These are phyloP conservation scores for Angomonas desouzai DNA, from an alignment of 208 protist species.

Conservation along the genomic window DNA sequence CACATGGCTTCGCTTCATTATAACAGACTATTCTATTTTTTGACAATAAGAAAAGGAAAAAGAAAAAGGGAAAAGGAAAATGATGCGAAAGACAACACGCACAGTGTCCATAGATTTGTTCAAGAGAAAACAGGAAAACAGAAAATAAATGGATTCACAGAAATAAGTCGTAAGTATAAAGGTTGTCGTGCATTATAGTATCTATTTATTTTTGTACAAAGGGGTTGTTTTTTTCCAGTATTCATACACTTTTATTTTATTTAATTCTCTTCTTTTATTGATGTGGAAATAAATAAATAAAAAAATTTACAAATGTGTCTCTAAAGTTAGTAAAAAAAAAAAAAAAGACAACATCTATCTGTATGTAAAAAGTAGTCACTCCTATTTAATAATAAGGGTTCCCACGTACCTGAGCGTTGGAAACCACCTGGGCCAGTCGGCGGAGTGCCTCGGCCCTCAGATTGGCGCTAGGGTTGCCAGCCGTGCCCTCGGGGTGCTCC, in stretches of 20 bases:
- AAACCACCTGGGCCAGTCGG: conserved; percentile 58
- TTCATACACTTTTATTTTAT: neutral
- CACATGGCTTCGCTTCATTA: no score
- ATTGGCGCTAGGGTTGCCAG: conserved; percentile 16
- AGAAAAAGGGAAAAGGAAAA: conserved; percentile 3
- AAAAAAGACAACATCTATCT: conserved; percentile 10
- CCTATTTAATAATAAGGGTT: conserved; percentile 10
- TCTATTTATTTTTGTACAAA: conserved; percentile 8
- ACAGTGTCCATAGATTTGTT: no score
- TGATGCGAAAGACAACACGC: neutral
- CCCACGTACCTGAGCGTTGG: conserved; percentile 42
- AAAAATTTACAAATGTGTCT: neutral
- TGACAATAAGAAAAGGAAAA: conserved; percentile 2
- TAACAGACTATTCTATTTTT: no score
- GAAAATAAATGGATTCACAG: conserved; percentile 3
- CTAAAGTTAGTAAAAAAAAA: neutral
- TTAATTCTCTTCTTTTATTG: neutral
- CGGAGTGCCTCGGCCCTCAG: conserved; percentile 34
- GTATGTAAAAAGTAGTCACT: conserved; percentile 1
- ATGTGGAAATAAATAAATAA: conserved; percentile 14
- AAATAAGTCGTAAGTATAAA: neutral
- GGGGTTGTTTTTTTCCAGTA: neutral
- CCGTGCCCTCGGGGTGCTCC: neutral
- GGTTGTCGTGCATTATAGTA: neutral
- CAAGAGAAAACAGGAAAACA: neutral